Evolutionary conservation across 208 protist genomes (phyloP), one percentile per base, ranked within the genome.

Genomic region (Phytomonas serpens): DNA sequence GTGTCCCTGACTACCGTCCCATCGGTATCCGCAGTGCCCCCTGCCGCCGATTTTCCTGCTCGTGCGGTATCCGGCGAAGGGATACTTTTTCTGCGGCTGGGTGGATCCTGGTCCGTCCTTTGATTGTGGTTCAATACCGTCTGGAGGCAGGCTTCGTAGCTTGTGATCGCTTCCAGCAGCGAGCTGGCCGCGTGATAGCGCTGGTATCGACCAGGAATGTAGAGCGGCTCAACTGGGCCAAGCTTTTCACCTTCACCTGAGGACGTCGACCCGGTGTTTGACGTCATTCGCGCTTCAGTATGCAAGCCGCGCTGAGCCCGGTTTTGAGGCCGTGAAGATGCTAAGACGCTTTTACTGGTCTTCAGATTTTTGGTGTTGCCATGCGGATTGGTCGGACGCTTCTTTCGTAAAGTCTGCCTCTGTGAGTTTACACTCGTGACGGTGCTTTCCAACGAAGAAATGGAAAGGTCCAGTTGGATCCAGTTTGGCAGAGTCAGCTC

Each of bases 101-200:
- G 40, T 11, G 40, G 9, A 19, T 47, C 40, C 13, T 47, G 40
- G 9, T 47, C 40, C 40, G 40, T 47, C 40, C 40, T 3, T 11
- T 10, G 40, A 19, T 47, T 47, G 14, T 11, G 40, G 7, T 47
- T 47, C 29, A 81, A 1, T 1, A 83, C 32, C 34, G 61, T 62
- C 23, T 76, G 67, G 9, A 77, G 78, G 19, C 78, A 77, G 52
- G 76, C 34, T 38, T 84, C 75, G 66, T 84, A 88, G 7, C 74
- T 75, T 62, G 73, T 76, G 47, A 92, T 75, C 23, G 78, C 87
- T 68, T 92, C 84, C 7, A 84, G 76, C 69, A 92, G 52, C 19
- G 76, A 76, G 23, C 68, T 73, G 4, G 82, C 81, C 14, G 84
- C 65, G 13, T 62, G 19, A 77, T 79, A 83, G 47, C 82, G 72